These are phyloP conservation scores for Pisolithus sp. DNA, from an alignment of 768 basidiomycete genomes.

Conservation along the genomic window DNA sequence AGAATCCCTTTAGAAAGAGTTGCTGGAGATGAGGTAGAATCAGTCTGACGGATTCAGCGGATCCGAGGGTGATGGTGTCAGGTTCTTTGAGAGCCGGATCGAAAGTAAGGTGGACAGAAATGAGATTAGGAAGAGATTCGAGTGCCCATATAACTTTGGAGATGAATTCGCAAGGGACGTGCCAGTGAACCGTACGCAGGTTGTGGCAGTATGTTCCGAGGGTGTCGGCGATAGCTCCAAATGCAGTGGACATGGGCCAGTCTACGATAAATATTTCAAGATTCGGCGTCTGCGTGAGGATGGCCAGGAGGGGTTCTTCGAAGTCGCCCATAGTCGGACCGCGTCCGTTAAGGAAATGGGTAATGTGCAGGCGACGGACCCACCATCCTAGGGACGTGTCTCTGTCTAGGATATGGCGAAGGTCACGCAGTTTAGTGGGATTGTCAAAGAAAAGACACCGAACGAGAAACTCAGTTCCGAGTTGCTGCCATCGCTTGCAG, in stretches of 20 bases:
- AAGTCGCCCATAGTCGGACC: constrained; percentile 42
- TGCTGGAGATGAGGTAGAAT: constrained; percentile 52
- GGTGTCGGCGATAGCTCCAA: constrained; percentile 60
- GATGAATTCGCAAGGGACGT: constrained; percentile 46
- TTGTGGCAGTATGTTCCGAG: constrained; percentile 45
- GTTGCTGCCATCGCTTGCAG: constrained; percentile 54
- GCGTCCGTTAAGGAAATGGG: constrained; percentile 40
- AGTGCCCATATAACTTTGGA: constrained; percentile 71
- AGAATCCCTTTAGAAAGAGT: constrained; percentile 54
- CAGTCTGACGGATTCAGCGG: constrained; percentile 51
- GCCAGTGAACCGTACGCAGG: constrained; percentile 58
- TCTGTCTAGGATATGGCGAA: constrained; percentile 48
- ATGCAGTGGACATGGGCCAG: constrained; percentile 52
- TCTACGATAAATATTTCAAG: constrained; percentile 69
- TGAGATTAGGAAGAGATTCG: constrained; percentile 50
- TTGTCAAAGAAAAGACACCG: constrained; percentile 63
- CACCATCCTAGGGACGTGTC: constrained; percentile 59
- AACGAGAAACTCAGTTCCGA: constrained; percentile 63
- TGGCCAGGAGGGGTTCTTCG: constrained; percentile 47
- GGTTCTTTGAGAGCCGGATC: constrained; percentile 21
- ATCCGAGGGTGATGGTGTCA: constrained; percentile 51
- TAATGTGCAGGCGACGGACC: constrained; percentile 65
- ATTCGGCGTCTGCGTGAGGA: constrained; percentile 64
- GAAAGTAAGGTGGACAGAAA: constrained; percentile 53
- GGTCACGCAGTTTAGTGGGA: constrained; percentile 45